Conservation (phyloP, 345 rosid species). For the Eucalyptus pauciflora region DNA sequence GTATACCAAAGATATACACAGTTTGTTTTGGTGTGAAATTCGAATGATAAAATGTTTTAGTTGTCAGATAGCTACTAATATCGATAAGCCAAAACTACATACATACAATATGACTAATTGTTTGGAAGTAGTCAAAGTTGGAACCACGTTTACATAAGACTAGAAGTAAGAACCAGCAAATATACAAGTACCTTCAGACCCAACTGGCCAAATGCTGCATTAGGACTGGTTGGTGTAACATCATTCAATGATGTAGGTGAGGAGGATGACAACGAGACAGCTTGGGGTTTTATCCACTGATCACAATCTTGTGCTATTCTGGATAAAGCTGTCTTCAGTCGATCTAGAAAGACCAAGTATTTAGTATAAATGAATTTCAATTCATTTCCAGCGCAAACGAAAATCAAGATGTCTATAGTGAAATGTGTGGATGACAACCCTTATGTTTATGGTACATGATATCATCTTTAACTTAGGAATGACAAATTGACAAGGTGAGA, state of each 20-base stretch:
- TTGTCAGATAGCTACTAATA: neutral
- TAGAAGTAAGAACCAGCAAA: neutral
- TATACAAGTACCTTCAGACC: slow-evolving; percentile 70
- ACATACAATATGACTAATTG: neutral
- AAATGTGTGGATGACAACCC: neutral
- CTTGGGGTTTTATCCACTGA: slow-evolving; percentile 75
- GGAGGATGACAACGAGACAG: slow-evolving; percentile 29
- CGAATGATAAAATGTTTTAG: neutral
- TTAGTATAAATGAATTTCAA: neutral
- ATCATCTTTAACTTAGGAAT: neutral
- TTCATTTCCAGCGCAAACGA: neutral
- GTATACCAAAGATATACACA: neutral
- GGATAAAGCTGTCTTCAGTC: slow-evolving; percentile 69
- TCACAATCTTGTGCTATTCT: slow-evolving; percentile 91
- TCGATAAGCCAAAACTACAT: neutral
- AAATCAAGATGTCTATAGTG: neutral
- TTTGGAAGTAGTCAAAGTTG: neutral
- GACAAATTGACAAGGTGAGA: neutral
- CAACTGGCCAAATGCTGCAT: slow-evolving; percentile 27
- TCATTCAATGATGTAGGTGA: slow-evolving; percentile 48
- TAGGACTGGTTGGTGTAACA: slow-evolving; percentile 51
- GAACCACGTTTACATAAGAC: neutral
- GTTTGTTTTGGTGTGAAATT: neutral
- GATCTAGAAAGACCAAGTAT: slow-evolving; percentile 39
- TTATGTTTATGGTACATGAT: neutral